Evolutionary conservation across 2,329 filamentous ascomycete species (phyloP).

Genomic region (Pseudocercospora vitis): DNA sequence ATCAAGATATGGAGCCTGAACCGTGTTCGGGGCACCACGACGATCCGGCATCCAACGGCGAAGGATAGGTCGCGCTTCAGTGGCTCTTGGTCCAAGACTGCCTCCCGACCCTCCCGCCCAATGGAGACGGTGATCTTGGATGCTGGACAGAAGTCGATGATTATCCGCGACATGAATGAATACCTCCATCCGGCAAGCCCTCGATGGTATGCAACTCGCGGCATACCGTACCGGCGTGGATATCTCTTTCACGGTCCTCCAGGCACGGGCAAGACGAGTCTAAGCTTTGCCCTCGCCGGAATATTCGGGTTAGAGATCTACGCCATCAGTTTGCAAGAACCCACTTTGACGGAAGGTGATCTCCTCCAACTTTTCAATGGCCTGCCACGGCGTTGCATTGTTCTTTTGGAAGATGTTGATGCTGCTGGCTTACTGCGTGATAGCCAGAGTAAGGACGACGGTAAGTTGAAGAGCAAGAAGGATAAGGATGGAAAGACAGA

Average conservation of each 20-base stretch:
- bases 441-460: conserved; percentile 32
- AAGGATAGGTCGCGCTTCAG: conserved; percentile 41
- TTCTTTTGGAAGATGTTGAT: conserved; percentile 51
- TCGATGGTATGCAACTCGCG: conserved; percentile 80
- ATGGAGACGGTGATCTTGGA: conserved; percentile 77
- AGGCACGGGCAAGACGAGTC: conserved; percentile 41
- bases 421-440: conserved; percentile 47
- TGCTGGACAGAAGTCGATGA: conserved; percentile 61
- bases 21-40: conserved; percentile 46
- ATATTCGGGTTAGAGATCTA: conserved; percentile 51
- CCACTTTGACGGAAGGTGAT: conserved; percentile 70
- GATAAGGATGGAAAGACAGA: conserved; percentile 20
- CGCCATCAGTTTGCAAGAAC: conserved; percentile 58
- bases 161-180: conserved; percentile 73
- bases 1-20: conserved; percentile 48
- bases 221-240: conserved; percentile 81
- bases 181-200: conserved; percentile 70
- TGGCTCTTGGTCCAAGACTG: conserved; percentile 45
- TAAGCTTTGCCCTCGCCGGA: conserved; percentile 47
- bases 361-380: conserved; percentile 47
- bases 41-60: conserved; percentile 48
- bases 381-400: conserved; percentile 48
- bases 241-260: conserved; percentile 76
- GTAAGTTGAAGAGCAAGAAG: conserved; percentile 25
- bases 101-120: conserved; percentile 63